Evolutionary conservation across 345 rosid genomes (phyloP).

Genomic region (Luvunga scandens): DNA sequence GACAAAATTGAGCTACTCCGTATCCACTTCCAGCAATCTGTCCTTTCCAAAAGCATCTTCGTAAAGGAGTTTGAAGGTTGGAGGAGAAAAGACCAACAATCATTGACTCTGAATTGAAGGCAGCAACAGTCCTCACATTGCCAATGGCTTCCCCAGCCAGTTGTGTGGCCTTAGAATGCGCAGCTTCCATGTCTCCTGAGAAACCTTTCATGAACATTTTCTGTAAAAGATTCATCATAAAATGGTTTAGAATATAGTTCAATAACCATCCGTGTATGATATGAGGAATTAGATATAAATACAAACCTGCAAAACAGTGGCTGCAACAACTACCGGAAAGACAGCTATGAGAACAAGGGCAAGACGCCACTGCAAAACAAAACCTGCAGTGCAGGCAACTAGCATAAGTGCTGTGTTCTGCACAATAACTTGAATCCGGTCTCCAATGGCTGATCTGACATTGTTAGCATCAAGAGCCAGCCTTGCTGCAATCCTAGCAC

Average conservation of each 20-base stretch:
- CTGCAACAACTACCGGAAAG: conserved; percentile 97
- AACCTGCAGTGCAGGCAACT: conserved; percentile 96
- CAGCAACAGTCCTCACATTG: conserved; percentile 92
- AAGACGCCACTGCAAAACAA: conserved; percentile 97
- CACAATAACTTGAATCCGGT: conserved; percentile 88
- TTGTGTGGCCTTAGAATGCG: conserved; percentile 93
- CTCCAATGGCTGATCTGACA: conserved; percentile 97
- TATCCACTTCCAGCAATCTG: conserved; percentile 97
- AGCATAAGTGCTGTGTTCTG: conserved; percentile 95
- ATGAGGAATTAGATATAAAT: conserved; percentile 9
- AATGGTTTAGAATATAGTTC: neutral
- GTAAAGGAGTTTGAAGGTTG: conserved; percentile 73
- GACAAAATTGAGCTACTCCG: conserved; percentile 90
- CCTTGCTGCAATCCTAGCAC: conserved; percentile 87
- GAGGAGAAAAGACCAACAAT: conserved; percentile 78
- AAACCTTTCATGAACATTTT: conserved; percentile 99
- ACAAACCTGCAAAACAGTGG: conserved; percentile 92
- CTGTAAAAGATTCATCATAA: conserved; percentile 36
- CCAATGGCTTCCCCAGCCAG: conserved; percentile 98
- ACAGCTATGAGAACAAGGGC: conserved; percentile 94
- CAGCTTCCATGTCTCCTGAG: conserved; percentile 92
- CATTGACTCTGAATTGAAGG: conserved; percentile 90
- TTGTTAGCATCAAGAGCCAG: conserved; percentile 95
- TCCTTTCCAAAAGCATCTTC: conserved; percentile 98
- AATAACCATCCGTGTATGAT: neutral